Evolutionary conservation across 768 basidiomycete genomes (phyloP), one percentile per base, ranked within the genome.

Genomic region (Symmetrospora coprosmae): DNA sequence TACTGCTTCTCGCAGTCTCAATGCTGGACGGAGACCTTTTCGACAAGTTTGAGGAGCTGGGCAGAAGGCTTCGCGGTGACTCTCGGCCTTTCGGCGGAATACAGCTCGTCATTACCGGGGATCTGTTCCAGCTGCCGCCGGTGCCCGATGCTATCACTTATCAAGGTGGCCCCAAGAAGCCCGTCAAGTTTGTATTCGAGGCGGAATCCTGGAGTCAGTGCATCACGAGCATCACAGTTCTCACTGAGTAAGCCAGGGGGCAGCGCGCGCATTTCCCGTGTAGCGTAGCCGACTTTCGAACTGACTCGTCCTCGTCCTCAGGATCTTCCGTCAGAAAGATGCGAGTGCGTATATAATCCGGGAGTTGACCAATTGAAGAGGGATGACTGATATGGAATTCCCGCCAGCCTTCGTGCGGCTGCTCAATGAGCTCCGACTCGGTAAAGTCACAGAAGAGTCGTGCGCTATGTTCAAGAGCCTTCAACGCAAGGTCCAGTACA

Each of bases 381-480:
- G 4, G 19, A 34, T 6, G 19, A 34, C 6, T 14, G 33, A 6
- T 30, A 16, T 21, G 8, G n/a, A 21, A 33, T 40, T 19, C 13
- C 2, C 13, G 7, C 33, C 70, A 89, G 88, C 81, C 49, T 96
- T 99, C 69, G 80, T 99, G 50, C 78, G 86, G 71, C 96, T 97
- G 87, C 76, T 97, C 48, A 97, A 94, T 69, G 90, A 97, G 72
- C 94, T 97, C 91, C 81, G 94, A 14, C 90, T 88, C 66, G 94
- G 94, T 2, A 74, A 66, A 17, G 72, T 96, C 33, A 78, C 82
- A 0, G 61, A 68, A 2, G 73, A 75, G 25, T 89, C 88, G 0
- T 81, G 87, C 59, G 59, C 69, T 30, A 80, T 76, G 50, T 91
- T 94, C 74, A 78, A 71, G 66, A 74, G 73, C 0, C 75, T 96